Base-by-base conservation (phyloP, 257 asterid genomes). In the Sherardia arvensis region DNA sequence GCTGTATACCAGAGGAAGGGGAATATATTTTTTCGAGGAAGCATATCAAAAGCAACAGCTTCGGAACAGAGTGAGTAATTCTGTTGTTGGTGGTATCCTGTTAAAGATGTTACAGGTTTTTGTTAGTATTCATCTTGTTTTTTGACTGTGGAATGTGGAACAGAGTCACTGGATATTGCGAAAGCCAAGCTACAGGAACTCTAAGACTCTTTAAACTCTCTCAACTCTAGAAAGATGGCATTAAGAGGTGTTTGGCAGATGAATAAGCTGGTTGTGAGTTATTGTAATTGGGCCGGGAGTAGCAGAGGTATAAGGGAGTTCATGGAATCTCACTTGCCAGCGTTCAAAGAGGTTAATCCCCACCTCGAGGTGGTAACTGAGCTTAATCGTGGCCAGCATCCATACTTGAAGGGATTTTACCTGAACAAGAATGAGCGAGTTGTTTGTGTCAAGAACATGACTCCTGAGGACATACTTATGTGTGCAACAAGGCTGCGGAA, bases 251-350 rank as follows among this genome's bases (percentile, higher is more conserved):
- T 76, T 2, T 92, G 99, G 99, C 97, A 87, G 72, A 76, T 92
- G 40, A 78, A 83, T 49, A 92, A 87, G 74, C 73, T 92, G 49
- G 51, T 87, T 25, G 96, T 92, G 61, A 87, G 93, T 71, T 87
- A 68, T 68, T 87, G 91, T 65, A 63, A 89, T 67, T 85, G 87
- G 86, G 94, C 97, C 6, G 99, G 99, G 74, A 89, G 99, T 71
- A 92, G 99, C 81, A 82, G 88, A 72, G 99, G 97, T 73, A 79
- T 92, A 58, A 88, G 97, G 83, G 89, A 81, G 73, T 92, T 88
- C 65, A 80, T 92, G 93, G 93, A 92, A 61, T 78, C 97, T 67
- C 72, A 85, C 55, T 69, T 92, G 77, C 84, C 88, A 17, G 85
- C 88, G 43, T 81, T 92, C 43, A 85, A 58, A 62, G 89, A 88